Conservation (phyloP, 2,329 filamentous ascomycete species). For the Lecanoromycetidae sp. region DNA sequence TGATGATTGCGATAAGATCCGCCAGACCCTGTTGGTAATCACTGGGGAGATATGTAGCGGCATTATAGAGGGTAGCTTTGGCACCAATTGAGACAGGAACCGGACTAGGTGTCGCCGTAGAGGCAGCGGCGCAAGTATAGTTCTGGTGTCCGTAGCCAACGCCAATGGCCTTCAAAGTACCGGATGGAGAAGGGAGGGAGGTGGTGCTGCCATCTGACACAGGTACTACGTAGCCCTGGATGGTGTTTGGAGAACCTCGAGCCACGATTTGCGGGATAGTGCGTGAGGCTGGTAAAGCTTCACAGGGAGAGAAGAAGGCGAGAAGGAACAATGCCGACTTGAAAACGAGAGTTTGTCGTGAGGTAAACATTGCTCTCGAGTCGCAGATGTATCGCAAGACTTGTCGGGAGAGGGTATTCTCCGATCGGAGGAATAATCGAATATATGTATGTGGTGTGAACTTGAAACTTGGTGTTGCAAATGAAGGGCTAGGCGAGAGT, state of each 20-base stretch:
- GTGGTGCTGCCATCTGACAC: conserved; percentile 7
- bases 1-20: conserved; percentile 33
- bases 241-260: not conserved
- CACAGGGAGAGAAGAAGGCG: not conserved
- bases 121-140: conserved; percentile 44
- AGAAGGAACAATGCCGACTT: not conserved
- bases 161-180: conserved; percentile 35
- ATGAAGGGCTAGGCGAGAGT: too few relatives aligned
- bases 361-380: conserved; percentile 1
- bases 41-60: conserved; percentile 39
- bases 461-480: too few relatives aligned
- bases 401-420: not conserved
- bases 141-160: conserved; percentile 57
- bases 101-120: conserved; percentile 26
- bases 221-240: conserved; percentile 5
- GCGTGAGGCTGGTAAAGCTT: not conserved
- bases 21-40: too few relatives aligned
- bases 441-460: not conserved
- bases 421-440: not conserved
- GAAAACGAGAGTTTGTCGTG: not conserved
- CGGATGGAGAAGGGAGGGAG: conserved; percentile 18
- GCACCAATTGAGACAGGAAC: conserved; percentile 39
- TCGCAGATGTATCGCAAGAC: not conserved
- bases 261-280: too few relatives aligned
- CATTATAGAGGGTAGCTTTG: conserved; percentile 51